Evolutionary conservation across 768 basidiomycete species (phyloP).

Genomic region (Pleurotus giganteus): DNA sequence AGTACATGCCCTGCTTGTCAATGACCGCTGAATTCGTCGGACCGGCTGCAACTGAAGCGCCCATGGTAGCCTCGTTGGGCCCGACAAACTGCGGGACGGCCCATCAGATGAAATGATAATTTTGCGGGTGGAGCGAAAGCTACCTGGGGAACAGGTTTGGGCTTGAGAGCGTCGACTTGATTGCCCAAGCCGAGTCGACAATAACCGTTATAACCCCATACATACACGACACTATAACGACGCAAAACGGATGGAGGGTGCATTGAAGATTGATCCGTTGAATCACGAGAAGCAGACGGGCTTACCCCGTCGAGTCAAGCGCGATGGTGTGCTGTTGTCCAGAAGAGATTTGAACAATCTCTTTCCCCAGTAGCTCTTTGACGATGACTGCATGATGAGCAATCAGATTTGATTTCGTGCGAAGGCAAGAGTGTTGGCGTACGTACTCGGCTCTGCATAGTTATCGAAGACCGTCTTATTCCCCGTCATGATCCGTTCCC

Average conservation of each 20-base stretch:
- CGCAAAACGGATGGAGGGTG: not conserved
- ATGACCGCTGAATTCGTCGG: conserved; percentile 82
- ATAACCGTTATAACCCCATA: conserved; percentile 91
- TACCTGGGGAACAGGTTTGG: conserved; percentile 82
- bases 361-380: conserved; percentile 72
- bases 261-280: not conserved
- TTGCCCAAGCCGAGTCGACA: conserved; percentile 87
- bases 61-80: conserved; percentile 63
- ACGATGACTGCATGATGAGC: conserved; percentile 53
- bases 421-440: not conserved
- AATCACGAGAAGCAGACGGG: conserved; percentile 8
- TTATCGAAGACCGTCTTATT: conserved; percentile 85
- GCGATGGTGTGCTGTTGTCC: conserved; percentile 89
- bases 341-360: conserved; percentile 78
- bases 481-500: conserved; percentile 86
- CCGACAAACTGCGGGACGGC: conserved; percentile 62
- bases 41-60: conserved; percentile 66
- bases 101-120: not conserved
- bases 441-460: conserved; percentile 63
- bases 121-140: conserved; percentile 7
- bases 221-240: conserved; percentile 62
- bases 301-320: conserved; percentile 72
- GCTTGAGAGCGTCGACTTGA: conserved; percentile 77
- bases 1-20: conserved; percentile 84
- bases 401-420: not conserved